Percentiles rank a stretch among this genome's conserved stretches.
Conservation (phyloP, 179 eudicot genomes). For the Kewa caespitosa region DNA sequence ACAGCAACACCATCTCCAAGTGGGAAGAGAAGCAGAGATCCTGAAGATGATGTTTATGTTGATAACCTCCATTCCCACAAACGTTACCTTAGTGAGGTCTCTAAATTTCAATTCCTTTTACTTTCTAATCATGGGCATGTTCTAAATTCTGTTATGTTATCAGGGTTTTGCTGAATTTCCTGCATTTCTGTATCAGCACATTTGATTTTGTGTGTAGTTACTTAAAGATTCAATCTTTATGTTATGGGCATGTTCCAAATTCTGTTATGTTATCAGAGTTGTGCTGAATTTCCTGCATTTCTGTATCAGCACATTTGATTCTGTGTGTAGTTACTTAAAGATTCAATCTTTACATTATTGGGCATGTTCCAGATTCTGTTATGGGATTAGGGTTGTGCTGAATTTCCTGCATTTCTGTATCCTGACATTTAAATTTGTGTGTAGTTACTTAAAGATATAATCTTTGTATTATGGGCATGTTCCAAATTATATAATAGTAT, state of each 20-base stretch:
- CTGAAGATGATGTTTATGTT: slow-evolving; percentile 86
- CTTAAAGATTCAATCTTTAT: too few relatives aligned
- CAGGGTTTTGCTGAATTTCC: background rate
- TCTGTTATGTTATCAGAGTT: too few relatives aligned
- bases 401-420: background rate
- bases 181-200: background rate
- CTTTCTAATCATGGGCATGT: background rate
- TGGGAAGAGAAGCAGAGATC: slow-evolving; percentile 77
- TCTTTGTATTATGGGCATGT: too few relatives aligned
- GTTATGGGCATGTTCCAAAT: too few relatives aligned
- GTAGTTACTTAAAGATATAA: background rate
- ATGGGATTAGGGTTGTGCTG: background rate
- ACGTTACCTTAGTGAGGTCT: slow-evolving; percentile 90
- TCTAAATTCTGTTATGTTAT: background rate
- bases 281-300: too few relatives aligned
- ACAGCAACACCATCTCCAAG: slow-evolving; percentile 53
- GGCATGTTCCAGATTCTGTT: too few relatives aligned
- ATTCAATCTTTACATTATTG: too few relatives aligned
- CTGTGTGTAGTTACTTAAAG: too few relatives aligned
- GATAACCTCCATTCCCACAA: slow-evolving; percentile 92
- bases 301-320: too few relatives aligned
- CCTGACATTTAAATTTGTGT: background rate
- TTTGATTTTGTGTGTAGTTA: too few relatives aligned
- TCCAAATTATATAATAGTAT: too few relatives aligned
- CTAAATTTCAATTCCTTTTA: slow-evolving; percentile 2